phyloP scores from a whole-genome alignment of 768 basidiomycete genomes.

The Hericium erinaceus region DNA sequence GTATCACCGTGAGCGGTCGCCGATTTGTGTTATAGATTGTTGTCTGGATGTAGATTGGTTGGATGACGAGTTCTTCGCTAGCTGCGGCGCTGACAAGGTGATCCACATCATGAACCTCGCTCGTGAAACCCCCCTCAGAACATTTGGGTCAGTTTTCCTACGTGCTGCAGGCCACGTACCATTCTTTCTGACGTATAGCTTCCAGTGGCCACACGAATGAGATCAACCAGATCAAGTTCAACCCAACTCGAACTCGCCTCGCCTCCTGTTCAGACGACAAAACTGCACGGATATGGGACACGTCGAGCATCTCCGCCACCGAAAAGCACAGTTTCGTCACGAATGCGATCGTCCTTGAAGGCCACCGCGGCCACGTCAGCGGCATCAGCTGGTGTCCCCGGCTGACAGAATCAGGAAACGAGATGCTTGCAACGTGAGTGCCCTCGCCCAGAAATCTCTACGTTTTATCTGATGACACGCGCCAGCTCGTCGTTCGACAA shows the following conservation, averaged over 20 bases:
- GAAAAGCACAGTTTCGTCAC: slow-evolving; percentile 18
- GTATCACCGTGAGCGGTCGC: background rate
- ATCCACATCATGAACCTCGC: slow-evolving; percentile 55
- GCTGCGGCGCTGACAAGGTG: slow-evolving; percentile 59
- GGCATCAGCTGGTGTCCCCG: slow-evolving; percentile 63
- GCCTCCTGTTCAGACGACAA: slow-evolving; percentile 79
- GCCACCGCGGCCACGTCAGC: slow-evolving; percentile 59
- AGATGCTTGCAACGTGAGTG: slow-evolving; percentile 63
- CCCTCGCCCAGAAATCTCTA: slow-evolving; percentile 2
- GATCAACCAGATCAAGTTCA: slow-evolving; percentile 70
- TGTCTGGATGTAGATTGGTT: slow-evolving; percentile 81
- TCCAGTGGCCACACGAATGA: slow-evolving; percentile 65
- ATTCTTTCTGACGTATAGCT: background rate
- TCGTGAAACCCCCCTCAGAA: slow-evolving; percentile 43
- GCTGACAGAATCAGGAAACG: slow-evolving; percentile 37
- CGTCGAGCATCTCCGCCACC: slow-evolving; percentile 34
- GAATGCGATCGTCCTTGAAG: slow-evolving; percentile 36
- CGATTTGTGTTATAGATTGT: slow-evolving; percentile 37
- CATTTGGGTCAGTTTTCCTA: slow-evolving; percentile 42
- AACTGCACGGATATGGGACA: slow-evolving; percentile 70
- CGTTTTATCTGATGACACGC: background rate
- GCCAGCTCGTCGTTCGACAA: slow-evolving; percentile 70
- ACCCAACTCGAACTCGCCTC: slow-evolving; percentile 52
- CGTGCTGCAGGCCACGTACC: background rate
- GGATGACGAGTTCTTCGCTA: slow-evolving; percentile 59